Percentiles rank a stretch among this genome's conserved stretches.
Evolutionary conservation across 2,329 filamentous ascomycete species (phyloP).

Genomic region (Apiospora kogelbergensis): DNA sequence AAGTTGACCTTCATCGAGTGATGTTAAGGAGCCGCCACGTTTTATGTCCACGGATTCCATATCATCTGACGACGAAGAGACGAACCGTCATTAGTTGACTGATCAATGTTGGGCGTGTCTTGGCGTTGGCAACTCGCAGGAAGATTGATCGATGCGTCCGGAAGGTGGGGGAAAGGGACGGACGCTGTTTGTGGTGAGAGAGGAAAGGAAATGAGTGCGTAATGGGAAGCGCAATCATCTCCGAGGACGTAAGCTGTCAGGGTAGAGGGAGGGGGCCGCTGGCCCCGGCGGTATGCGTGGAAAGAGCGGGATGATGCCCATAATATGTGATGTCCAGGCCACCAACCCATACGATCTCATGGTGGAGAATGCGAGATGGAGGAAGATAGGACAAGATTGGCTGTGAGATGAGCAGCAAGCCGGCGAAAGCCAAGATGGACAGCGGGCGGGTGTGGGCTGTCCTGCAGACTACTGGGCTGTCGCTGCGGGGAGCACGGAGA

Average conservation of each 20-base stretch:
- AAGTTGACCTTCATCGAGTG: background rate
- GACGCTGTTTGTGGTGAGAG: too few species aligned
- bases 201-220: background rate
- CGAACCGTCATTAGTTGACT: background rate
- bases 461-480: too few species aligned
- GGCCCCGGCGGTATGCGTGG: background rate
- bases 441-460: too few species aligned
- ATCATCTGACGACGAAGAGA: background rate
- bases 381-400: background rate
- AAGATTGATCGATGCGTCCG: background rate
- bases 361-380: background rate
- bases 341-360: background rate
- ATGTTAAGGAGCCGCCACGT: background rate
- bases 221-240: background rate
- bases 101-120: background rate
- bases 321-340: background rate
- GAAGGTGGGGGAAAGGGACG: background rate
- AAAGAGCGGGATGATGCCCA: constrained; percentile 1
- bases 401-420: too few species aligned
- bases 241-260: background rate
- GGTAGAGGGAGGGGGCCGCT: background rate
- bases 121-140: background rate
- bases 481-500: background rate
- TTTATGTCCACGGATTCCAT: background rate
- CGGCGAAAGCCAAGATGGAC: too few species aligned